Evolutionary conservation across 371 early-diverging fungal genomes (phyloP).

Genomic region (Umbelopsis sp.): DNA sequence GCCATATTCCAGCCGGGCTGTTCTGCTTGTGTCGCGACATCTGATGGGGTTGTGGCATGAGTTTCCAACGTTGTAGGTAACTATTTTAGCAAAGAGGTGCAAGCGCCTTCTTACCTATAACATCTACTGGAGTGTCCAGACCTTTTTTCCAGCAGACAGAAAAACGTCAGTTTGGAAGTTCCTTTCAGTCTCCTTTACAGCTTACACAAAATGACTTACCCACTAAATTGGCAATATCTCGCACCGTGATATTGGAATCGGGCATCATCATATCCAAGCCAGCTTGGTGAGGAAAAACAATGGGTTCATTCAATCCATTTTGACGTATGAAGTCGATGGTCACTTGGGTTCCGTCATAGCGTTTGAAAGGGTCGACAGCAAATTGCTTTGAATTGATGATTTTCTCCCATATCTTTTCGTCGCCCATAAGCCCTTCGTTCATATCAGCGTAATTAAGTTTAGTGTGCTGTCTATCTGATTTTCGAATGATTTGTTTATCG

Average conservation of each 20-base stretch:
- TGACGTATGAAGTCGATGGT: constrained; percentile 57
- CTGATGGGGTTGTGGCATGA: constrained; percentile 27
- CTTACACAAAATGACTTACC: constrained; percentile 39
- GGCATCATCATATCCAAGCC: constrained; percentile 90
- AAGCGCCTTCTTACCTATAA: constrained; percentile 52
- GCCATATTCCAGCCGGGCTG: constrained; percentile 77
- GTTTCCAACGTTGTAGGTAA: too few species aligned
- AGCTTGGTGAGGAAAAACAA: constrained; percentile 59
- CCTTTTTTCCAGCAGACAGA: constrained; percentile 37
- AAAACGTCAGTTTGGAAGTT: not conserved
- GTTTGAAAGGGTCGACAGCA: constrained; percentile 57
- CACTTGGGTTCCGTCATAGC: constrained; percentile 56
- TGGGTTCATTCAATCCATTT: constrained; percentile 65
- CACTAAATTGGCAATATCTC: constrained; percentile 69
- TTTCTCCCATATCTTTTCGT: constrained; percentile 67
- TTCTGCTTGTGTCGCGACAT: constrained; percentile 86
- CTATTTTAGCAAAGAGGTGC: not conserved
- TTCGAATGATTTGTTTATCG: constrained; percentile 49
- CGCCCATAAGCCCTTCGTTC: constrained; percentile 70
- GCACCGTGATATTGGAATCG: constrained; percentile 56
- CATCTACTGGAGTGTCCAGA: constrained; percentile 66
- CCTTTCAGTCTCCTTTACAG: not conserved
- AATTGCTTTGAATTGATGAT: constrained; percentile 62
- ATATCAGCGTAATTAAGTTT: constrained; percentile 72
- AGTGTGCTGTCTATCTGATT: constrained; percentile 61